Base-by-base conservation (phyloP, 1,139 yeast species). In the Kodamaea derodonti region DNA sequence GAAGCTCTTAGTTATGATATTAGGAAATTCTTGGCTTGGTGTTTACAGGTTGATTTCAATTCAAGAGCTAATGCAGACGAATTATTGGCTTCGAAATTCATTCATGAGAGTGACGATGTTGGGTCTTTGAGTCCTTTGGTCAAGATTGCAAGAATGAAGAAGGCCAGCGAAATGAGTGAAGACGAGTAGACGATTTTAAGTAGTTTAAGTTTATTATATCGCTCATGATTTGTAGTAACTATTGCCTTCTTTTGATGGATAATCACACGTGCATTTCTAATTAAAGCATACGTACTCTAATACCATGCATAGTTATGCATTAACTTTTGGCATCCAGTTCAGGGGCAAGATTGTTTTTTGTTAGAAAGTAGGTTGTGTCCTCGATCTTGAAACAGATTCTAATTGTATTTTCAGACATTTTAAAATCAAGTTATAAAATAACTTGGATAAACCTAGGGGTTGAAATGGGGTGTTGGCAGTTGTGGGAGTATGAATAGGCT, bases 91-190 rank as follows among this genome's bases (percentile, higher is more conserved):
- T 94, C 88, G 57, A 75, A 73, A 38, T 92, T 90, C 54, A 78
- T 92, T 36, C 56, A 65, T 20, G 75, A 75, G 37, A 86, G 95
- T 10, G 95, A 85, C 47, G 79, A 78, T 25, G 84, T 83, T 29
- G 53, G 70, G 14, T 70, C 84, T n/a, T 71, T 92, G 47, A 83
- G 95, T 9, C 97, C 97, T 7, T 67, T 92, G 56, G 97, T 92
- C 18, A 83, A 80, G 57, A 75, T 88, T 14, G 96, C 97, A 0
- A 66, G 95, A 35, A 71, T 80, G 75, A 92, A 90, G 51, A 87
- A 85, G 54, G 58, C 71, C 13, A 68, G 68, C 17, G 84, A 78
- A 42, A 59, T 53, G 36, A 58, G 60, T 38, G 75, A 70, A 23
- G 64, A 62, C 14, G 31, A 20, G 34, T 33, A 28, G 32, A 13